Conservation (phyloP, 2,329 filamentous ascomycete species). For the Ilyonectria mors-panacis region DNA sequence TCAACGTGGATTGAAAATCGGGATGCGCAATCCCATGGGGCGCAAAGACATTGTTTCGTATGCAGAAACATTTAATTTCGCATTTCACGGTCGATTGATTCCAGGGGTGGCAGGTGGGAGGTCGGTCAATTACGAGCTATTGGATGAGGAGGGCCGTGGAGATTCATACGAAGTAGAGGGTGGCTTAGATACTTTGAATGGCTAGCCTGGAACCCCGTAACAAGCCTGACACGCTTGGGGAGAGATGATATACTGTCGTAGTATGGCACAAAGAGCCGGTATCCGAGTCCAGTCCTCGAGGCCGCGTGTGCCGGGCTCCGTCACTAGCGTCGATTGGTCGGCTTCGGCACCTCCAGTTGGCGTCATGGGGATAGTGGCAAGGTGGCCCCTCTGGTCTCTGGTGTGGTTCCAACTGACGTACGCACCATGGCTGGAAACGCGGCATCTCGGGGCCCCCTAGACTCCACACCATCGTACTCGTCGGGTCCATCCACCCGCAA, state of each 20-base stretch:
- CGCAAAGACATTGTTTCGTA: too few species aligned
- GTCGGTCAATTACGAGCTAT: background rate
- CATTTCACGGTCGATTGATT: too few species aligned
- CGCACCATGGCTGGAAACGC: conserved; percentile 9
- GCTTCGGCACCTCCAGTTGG: background rate
- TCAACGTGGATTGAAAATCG: too few species aligned
- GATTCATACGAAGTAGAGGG: background rate
- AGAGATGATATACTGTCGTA: background rate
- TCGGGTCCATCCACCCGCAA: background rate
- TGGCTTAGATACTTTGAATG: background rate
- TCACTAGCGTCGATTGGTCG: background rate
- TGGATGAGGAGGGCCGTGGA: background rate
- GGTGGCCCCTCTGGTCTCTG: too few species aligned
- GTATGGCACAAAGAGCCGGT: too few species aligned
- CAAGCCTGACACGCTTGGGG: background rate
- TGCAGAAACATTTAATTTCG: too few species aligned
- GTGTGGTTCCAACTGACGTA: conserved; percentile 9
- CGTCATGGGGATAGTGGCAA: background rate
- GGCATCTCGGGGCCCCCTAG: conserved; percentile 14
- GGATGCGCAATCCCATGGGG: too few species aligned
- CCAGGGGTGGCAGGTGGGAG: background rate
- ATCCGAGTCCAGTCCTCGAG: background rate
- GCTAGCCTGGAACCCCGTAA: background rate
- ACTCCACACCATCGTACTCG: conserved; percentile 13
- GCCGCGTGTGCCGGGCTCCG: background rate